Base-by-base conservation (phyloP, 139 green algal species). In the Raphidocelis subcapitata region DNA sequence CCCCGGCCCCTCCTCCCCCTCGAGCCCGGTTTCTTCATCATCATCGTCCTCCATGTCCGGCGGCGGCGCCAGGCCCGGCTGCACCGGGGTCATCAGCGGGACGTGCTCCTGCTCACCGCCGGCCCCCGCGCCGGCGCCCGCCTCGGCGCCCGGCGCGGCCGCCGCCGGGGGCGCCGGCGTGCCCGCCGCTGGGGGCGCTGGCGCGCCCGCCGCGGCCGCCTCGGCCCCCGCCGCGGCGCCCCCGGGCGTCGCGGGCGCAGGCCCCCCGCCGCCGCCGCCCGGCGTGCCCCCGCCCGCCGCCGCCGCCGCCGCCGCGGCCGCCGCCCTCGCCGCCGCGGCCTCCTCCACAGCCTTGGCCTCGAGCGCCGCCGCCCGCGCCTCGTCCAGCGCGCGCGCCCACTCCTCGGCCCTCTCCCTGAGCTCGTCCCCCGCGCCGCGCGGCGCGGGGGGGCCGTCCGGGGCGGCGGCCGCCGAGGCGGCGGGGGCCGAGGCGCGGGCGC, bases 301-400 rank as follows among this genome's bases (percentile, higher is more conserved):
- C 20, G 10, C 24, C 35, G 28, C 16, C 54, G 5, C 29, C 33
- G 20, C 16, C 70, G 24, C 26, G 44, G 23, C 37, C 59, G 8
- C 57, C 46, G 32, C 3, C 72, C 18, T 69, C 35, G 28, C 49
- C 33, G 44, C n/a, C 29, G 26, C 62, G 35, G 41, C 65, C 32
- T 62, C 62, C 37, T 78, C 72, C 23, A 78, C 65, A 51, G 76
- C 59, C 36, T n/a, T 41, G 41, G 59, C 60, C 56, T 80, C 73
- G 31, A 66, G 14, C 24, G 63, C 78, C 26, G 62, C 67, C 33
- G 69, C 44, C 20, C 26, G 32, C 3, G 78, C 75, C 14, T 54
- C 67, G 26, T 63, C 24, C 35, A 73, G 67, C 23, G 73, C 63
- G 20, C 54, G 51, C 59, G 62, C 64, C 56, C 73, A 79, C 2